Conservation (phyloP, 1,284 basidiomycete genomes). For the Ganoderma lingzhi region DNA sequence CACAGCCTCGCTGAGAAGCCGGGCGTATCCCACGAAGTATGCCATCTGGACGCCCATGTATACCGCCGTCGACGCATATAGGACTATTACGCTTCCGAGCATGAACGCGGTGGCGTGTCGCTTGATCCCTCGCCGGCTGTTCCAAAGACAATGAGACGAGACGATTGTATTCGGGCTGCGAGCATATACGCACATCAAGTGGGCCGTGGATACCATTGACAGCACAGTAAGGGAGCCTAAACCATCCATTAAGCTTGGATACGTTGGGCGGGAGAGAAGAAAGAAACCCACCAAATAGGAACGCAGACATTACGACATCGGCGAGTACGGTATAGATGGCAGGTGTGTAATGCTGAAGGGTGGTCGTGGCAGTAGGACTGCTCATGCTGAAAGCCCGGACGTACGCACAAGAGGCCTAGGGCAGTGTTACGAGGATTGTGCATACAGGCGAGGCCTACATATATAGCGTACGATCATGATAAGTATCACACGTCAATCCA, state of each 20-base stretch:
- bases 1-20: neutral
- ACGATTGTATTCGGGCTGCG: neutral
- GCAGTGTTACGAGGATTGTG: too few species aligned
- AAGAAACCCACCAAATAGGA: neutral
- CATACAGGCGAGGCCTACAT: too few species aligned
- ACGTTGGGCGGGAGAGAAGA: neutral
- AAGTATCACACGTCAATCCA: too few species aligned
- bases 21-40: neutral
- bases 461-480: too few species aligned
- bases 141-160: neutral
- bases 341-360: neutral
- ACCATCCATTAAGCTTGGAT: neutral
- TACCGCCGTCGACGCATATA: neutral
- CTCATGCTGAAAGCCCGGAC: neutral
- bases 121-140: neutral
- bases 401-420: too few species aligned
- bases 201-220: neutral
- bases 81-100: neutral
- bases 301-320: neutral
- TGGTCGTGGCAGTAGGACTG: neutral
- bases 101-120: neutral
- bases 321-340: neutral
- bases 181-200: neutral
- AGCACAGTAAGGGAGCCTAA: neutral
- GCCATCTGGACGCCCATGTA: neutral